Percentiles rank a stretch among this genome's conserved stretches.
phyloP scores from a whole-genome alignment of 768 basidiomycete genomes.

The Cystofilobasidium macerans region DNA sequence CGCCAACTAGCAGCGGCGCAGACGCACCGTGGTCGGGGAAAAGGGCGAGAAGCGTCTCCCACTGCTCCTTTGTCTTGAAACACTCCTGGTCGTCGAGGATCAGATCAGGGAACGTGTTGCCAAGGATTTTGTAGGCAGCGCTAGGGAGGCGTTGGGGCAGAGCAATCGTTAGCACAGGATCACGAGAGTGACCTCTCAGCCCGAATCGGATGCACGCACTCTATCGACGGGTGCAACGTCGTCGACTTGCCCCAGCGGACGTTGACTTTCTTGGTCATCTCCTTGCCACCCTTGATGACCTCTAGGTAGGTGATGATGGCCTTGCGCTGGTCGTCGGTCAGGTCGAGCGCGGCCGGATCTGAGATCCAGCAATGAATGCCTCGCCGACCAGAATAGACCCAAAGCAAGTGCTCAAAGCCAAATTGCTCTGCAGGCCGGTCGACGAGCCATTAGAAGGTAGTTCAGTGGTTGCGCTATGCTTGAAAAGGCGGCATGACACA shows the following conservation, averaged over 20 bases:
- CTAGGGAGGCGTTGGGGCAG: background rate
- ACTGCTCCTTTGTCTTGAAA: conserved; percentile 59
- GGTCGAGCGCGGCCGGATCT: conserved; percentile 70
- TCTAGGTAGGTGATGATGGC: conserved; percentile 79
- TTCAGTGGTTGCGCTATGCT: no score
- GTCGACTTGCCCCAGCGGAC: conserved; percentile 42
- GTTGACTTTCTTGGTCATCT: conserved; percentile 70
- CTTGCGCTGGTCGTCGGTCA: conserved; percentile 83
- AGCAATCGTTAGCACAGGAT: background rate
- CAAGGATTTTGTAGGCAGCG: conserved; percentile 41
- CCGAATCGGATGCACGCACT: conserved; percentile 47
- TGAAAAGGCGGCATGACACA: no score
- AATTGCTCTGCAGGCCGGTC: conserved; percentile 53
- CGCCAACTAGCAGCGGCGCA: conserved; percentile 12
- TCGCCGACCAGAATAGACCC: conserved; percentile 97
- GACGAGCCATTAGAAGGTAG: background rate
- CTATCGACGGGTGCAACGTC: conserved; percentile 60
- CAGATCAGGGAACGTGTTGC: conserved; percentile 51
- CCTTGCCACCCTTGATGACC: conserved; percentile 68
- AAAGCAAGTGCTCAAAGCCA: conserved; percentile 77
- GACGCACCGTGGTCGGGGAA: conserved; percentile 52
- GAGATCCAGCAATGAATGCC: conserved; percentile 98
- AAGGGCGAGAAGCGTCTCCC: conserved; percentile 59
- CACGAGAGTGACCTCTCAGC: background rate
- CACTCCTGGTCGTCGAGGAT: conserved; percentile 75